A percentile compares a stretch with the other conserved stretches of the same genome.
phyloP scores from a whole-genome alignment of 1,284 basidiomycete species.

The Papiliotrema laurentii region DNA sequence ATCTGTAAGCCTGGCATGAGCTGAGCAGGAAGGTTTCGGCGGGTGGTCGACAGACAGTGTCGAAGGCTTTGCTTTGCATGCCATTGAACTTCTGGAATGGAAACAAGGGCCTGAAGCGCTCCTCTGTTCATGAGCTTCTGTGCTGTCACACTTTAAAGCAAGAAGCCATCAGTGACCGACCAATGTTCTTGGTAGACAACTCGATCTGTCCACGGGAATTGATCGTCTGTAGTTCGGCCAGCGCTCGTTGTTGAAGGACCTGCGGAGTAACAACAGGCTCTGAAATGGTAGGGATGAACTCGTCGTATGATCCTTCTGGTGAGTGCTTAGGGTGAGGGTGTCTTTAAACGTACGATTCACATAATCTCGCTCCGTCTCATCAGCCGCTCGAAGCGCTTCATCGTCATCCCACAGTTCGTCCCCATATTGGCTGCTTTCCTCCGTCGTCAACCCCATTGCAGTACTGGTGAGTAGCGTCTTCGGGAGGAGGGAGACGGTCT shows the following conservation, averaged over 20 bases:
- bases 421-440: neutral
- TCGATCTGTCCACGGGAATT: neutral
- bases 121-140: too few relatives aligned
- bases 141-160: too few relatives aligned
- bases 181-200: neutral
- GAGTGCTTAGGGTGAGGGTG: too few relatives aligned
- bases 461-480: too few relatives aligned
- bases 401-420: slow-evolving; percentile 4
- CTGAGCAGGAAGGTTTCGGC: neutral
- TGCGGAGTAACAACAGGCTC: slow-evolving; percentile 13
- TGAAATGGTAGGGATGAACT: too few relatives aligned
- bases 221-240: neutral
- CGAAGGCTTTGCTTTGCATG: slow-evolving; percentile 17
- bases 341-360: too few relatives aligned
- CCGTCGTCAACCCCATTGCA: too few relatives aligned
- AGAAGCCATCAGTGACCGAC: neutral
- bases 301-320: too few relatives aligned
- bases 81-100: slow-evolving; percentile 14
- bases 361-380: neutral
- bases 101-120: slow-evolving; percentile 8
- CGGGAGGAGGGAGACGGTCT: too few relatives aligned
- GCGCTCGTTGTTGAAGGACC: slow-evolving; percentile 10
- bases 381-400: neutral
- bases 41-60: neutral
- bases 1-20: neutral